These are phyloP conservation scores for Phlebiopsis gigantea DNA, from an alignment of 768 basidiomycete genomes.

Conservation along the genomic window DNA sequence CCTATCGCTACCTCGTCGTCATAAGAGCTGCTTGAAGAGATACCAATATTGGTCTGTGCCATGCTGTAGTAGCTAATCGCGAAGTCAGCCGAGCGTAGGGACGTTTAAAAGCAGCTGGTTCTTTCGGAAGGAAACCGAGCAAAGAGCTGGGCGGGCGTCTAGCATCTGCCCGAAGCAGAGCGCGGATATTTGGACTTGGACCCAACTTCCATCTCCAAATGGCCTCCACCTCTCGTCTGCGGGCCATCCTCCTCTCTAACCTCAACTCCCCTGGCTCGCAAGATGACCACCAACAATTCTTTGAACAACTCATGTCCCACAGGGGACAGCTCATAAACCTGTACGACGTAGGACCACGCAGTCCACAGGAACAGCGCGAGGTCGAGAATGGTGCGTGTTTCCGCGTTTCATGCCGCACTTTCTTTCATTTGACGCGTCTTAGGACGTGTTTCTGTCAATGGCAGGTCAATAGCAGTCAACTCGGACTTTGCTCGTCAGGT, in stretches of 20 bases:
- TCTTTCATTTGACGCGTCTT: slow-evolving; percentile 3
- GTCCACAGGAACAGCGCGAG: slow-evolving; percentile 60
- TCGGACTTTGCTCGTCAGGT: slow-evolving; percentile 74
- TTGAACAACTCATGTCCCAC: slow-evolving; percentile 67
- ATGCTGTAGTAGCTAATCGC: no score
- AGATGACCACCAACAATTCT: slow-evolving; percentile 49
- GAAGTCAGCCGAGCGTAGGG: neutral
- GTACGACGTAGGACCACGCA: slow-evolving; percentile 60
- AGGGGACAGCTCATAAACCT: slow-evolving; percentile 57
- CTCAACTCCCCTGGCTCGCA: slow-evolving; percentile 5
- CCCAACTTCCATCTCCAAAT: slow-evolving; percentile 6
- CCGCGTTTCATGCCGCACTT: neutral
- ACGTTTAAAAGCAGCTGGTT: neutral
- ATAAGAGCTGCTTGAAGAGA: no score
- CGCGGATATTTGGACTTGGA: neutral
- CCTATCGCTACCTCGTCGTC: no score
- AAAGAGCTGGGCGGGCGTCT: neutral
- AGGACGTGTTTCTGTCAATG: slow-evolving; percentile 66
- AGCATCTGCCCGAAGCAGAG: neutral
- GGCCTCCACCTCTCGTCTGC: slow-evolving; percentile 8
- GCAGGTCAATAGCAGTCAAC: slow-evolving; percentile 68
- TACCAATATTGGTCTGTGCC: no score
- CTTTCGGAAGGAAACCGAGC: neutral
- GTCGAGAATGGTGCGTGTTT: slow-evolving; percentile 50
- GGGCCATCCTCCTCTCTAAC: slow-evolving; percentile 6